Conservation (phyloP, 1,284 basidiomycete genomes). For the Pseudomicrostroma phylloplanum region DNA sequence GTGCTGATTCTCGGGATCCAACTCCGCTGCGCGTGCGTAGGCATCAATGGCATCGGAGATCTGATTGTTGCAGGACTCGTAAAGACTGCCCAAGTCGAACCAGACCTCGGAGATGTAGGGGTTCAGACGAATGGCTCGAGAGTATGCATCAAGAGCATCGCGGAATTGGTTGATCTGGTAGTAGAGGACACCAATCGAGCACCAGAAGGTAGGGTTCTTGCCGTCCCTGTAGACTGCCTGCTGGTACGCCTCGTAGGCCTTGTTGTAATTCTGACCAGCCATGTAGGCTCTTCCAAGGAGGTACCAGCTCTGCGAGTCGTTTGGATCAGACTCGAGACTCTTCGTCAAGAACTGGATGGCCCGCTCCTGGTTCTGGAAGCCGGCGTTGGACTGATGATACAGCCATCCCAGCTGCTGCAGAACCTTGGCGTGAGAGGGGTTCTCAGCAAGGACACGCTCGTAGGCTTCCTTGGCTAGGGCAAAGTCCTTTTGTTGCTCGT, state of each 20-base stretch:
- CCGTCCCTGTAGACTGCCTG: slow-evolving; percentile 98
- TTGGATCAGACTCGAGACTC: slow-evolving; percentile 68
- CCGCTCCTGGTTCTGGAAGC: slow-evolving; percentile 86
- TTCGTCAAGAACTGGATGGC: slow-evolving; percentile 91
- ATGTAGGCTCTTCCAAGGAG: slow-evolving; percentile 95
- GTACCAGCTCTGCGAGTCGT: slow-evolving; percentile 97
- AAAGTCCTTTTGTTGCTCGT: slow-evolving; percentile 91
- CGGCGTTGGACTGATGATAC: slow-evolving; percentile 85
- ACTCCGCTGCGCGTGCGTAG: slow-evolving; percentile 56
- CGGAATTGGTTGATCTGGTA: slow-evolving; percentile 99
- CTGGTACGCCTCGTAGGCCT: slow-evolving; percentile 98
- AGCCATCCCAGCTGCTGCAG: slow-evolving; percentile 96
- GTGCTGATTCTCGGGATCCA: slow-evolving; percentile 44
- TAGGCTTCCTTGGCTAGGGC: slow-evolving; percentile 87
- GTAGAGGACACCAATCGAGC: slow-evolving; percentile 96
- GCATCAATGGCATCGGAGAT: slow-evolving; percentile 97
- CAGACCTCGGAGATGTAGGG: slow-evolving; percentile 99
- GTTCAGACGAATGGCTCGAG: slow-evolving; percentile 94
- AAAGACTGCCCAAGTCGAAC: slow-evolving; percentile 94
- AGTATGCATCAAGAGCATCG: slow-evolving; percentile 96
- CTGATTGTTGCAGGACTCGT: slow-evolving; percentile 98
- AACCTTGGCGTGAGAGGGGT: slow-evolving; percentile 90
- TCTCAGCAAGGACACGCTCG: slow-evolving; percentile 88
- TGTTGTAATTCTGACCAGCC: slow-evolving; percentile 98
- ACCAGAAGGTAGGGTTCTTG: slow-evolving; percentile 98